Evolutionary conservation across 2,329 filamentous ascomycete genomes (phyloP).

Genomic region (Nemania sp.): DNA sequence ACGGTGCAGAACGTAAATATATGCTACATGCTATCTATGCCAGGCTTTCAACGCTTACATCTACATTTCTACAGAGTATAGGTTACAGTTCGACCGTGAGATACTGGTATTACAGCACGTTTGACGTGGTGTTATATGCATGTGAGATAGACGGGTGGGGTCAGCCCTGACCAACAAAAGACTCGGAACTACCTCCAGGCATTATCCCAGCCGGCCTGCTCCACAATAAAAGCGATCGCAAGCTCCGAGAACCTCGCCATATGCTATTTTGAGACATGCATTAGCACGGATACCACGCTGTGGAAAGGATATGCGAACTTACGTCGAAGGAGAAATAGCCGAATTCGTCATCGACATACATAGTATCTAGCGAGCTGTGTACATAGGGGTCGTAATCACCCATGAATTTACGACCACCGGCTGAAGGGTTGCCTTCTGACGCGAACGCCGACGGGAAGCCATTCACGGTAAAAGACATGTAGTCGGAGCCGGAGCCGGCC

Average conservation of each 20-base stretch:
- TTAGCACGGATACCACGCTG: constrained; percentile 15
- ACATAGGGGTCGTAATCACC: constrained; percentile 44
- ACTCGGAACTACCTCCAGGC: constrained; percentile 39
- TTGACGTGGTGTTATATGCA: no score
- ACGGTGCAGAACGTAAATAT: no score
- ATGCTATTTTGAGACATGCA: constrained; percentile 32
- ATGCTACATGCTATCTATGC: no score
- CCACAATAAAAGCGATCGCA: constrained; percentile 45
- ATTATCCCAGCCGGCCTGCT: constrained; percentile 47
- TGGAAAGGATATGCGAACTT: constrained; percentile 21
- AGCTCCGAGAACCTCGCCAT: constrained; percentile 47
- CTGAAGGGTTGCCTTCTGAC: constrained; percentile 43
- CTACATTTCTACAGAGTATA: no score
- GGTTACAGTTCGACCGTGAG: no score
- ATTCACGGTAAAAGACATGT: constrained; percentile 46
- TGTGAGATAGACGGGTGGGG: no score
- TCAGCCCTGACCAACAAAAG: no score
- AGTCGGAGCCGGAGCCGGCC: constrained; percentile 44
- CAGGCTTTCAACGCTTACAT: no score
- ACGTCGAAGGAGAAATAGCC: constrained; percentile 46
- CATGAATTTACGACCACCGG: constrained; percentile 22
- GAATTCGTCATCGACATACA: constrained; percentile 43
- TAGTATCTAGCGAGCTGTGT: constrained; percentile 42
- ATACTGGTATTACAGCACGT: neutral
- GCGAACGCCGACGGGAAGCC: constrained; percentile 46